Evolutionary conservation across 139 green algal species (phyloP), one percentile per base, ranked within the genome.

Genomic region (Coelastrella sp.): DNA sequence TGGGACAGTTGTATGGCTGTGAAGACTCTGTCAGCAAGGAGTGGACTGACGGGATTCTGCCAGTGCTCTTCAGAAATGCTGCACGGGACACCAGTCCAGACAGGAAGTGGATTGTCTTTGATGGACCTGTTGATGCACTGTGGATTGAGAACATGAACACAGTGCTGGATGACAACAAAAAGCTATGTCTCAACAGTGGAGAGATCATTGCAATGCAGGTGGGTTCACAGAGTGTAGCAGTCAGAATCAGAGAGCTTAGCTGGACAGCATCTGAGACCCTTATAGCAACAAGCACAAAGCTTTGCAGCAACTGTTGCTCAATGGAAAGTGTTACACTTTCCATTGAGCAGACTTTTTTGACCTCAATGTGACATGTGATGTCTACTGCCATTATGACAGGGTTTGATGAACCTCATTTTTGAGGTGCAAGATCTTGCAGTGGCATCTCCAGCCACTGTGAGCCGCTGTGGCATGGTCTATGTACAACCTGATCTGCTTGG

Each of bases 121-220:
- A 96, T 45, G 94, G 94, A 13, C 94, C 94, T 27, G 94, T 96
- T 66, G 94, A 96, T 83, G 94, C 94, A 19, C 92, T 96, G 57
- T 96, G 94, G 94, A 96, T 96, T 85, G 93, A 96, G 85, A 96
- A 95, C 89, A 96, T 97, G 93, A 97, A 97, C 91, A 96, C 94
- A n/a, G 88, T 93, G 84, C 90, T 97, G 59, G 94, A 97, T 81
- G 94, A 97, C 91, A 97, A 97, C 90, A 95, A 95, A 69, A 97
- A 96, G 90, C 91, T 97, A 48, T 97, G 94, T 80, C 84, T 97
- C 67, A 91, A 91, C 62, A 95, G 94, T 86, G 89, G 84, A 57
- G 94, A 97, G 87, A 96, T 97, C 89, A 96, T 97, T 77, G 87
- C 92, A 57, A 97, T 97, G 94, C 92, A 87, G 75, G 40, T 69